Conservation (phyloP, 192 early-diverging fungal genomes). For the Coemansia sp. region DNA sequence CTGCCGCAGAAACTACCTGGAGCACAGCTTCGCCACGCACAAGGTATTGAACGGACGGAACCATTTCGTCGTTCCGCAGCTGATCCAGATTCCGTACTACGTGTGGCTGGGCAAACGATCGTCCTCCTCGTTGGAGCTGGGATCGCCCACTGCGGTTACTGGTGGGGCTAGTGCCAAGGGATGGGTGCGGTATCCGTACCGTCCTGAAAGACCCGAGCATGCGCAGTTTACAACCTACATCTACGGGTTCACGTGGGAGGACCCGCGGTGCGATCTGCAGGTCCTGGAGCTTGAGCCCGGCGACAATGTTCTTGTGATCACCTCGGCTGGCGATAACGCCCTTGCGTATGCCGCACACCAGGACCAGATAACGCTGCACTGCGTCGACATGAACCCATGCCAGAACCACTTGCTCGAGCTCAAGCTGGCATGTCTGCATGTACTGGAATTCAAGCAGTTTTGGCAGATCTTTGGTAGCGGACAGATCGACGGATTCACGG, state of each 20-base stretch:
- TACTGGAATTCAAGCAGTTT: constrained; percentile 64
- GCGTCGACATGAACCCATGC: constrained; percentile 89
- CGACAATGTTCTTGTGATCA: constrained; percentile 77
- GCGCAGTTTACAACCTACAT: constrained; percentile 80
- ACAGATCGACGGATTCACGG: constrained; percentile 59
- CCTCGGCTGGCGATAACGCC: constrained; percentile 81
- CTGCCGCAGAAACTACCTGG: constrained; percentile 79
- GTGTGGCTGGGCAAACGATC: constrained; percentile 66
- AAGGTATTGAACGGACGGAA: constrained; percentile 74
- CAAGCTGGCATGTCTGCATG: constrained; percentile 70
- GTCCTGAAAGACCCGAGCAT: constrained; percentile 57
- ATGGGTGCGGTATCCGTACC: constrained; percentile 56
- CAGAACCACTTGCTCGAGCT: constrained; percentile 89
- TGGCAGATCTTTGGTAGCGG: constrained; percentile 83
- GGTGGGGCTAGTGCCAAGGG: not conserved
- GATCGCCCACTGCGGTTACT: not conserved
- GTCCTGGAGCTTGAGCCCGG: constrained; percentile 63
- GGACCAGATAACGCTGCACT: constrained; percentile 67
- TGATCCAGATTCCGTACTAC: constrained; percentile 83
- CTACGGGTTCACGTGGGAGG: constrained; percentile 88
- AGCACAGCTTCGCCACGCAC: constrained; percentile 76
- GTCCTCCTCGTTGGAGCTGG: too few species aligned
- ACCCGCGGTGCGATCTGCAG: constrained; percentile 72
- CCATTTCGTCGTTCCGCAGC: constrained; percentile 67
- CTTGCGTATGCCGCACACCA: constrained; percentile 76